These are phyloP conservation scores for Bretziella fagacearum DNA, from an alignment of 2,329 filamentous ascomycete species.

Conservation along the genomic window DNA sequence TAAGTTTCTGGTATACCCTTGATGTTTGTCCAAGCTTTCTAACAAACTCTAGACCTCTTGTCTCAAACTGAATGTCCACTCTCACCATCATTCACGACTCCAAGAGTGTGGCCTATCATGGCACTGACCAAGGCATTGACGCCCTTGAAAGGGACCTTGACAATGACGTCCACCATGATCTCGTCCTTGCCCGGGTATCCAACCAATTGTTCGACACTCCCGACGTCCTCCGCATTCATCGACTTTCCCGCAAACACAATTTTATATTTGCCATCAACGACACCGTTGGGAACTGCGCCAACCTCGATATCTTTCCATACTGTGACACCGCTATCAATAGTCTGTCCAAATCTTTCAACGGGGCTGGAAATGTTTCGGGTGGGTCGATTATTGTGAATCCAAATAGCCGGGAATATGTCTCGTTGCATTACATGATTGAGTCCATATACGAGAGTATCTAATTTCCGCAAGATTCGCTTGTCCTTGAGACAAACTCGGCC, in stretches of 20 bases:
- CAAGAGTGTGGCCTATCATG: slow-evolving; percentile 32
- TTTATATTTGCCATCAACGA: slow-evolving; percentile 33
- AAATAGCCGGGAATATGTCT: slow-evolving; percentile 24
- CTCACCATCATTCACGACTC: slow-evolving; percentile 21
- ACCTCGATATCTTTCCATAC: slow-evolving; percentile 31
- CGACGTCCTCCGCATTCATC: slow-evolving; percentile 23
- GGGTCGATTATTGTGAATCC: slow-evolving; percentile 35
- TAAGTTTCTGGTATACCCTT: neutral
- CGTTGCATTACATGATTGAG: slow-evolving; percentile 21
- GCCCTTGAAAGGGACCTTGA: slow-evolving; percentile 30
- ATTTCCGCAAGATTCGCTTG: slow-evolving; percentile 18
- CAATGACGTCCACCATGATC: slow-evolving; percentile 26
- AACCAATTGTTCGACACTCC: slow-evolving; percentile 22
- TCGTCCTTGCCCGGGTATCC: slow-evolving; percentile 31
- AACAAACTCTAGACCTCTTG: neutral
- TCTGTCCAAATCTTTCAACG: slow-evolving; percentile 42
- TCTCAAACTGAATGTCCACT: neutral
- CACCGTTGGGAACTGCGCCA: slow-evolving; percentile 31
- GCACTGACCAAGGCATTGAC: slow-evolving; percentile 24
- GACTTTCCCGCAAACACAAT: slow-evolving; percentile 26
- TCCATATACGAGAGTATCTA: slow-evolving; percentile 15
- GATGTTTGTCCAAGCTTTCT: neutral
- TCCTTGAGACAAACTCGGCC: slow-evolving; percentile 26
- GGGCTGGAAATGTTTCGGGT: slow-evolving; percentile 37
- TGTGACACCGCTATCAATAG: slow-evolving; percentile 35